Evolutionary conservation across 2,329 filamentous ascomycete species (phyloP).

Genomic region (Paecilomyces sp.): DNA sequence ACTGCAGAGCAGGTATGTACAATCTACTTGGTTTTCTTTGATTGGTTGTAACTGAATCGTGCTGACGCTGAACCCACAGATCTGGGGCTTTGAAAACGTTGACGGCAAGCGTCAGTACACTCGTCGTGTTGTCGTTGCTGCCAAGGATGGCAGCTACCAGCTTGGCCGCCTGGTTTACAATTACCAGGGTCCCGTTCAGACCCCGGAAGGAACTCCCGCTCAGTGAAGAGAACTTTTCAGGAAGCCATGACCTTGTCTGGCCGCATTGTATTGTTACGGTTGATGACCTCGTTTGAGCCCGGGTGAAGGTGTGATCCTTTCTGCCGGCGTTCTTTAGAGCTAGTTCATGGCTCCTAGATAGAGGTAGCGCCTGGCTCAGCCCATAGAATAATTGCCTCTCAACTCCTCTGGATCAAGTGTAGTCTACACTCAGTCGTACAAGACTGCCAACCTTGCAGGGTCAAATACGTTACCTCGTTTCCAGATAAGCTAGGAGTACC

Average conservation of each 20-base stretch:
- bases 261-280: neutral
- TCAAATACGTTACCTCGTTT: neutral
- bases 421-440: neutral
- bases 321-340: neutral
- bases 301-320: neutral
- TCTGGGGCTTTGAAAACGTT: constrained; percentile 41
- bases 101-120: constrained; percentile 35
- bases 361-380: neutral
- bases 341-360: neutral
- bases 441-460: neutral
- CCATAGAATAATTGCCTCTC: neutral
- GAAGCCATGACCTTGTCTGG: neutral
- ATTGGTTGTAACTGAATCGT: neutral
- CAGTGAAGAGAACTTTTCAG: neutral
- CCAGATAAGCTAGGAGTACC: neutral
- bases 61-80: constrained; percentile 15
- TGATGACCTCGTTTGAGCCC: neutral
- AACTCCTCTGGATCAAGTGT: neutral
- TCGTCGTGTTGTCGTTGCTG: constrained; percentile 32
- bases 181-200: constrained; percentile 16
- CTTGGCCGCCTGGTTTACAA: constrained; percentile 36
- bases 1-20: constrained; percentile 44
- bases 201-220: neutral
- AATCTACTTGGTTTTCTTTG: neutral
- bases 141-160: constrained; percentile 28